Conservation (phyloP, 345 rosid genomes). For the Eutrema yunnanense region DNA sequence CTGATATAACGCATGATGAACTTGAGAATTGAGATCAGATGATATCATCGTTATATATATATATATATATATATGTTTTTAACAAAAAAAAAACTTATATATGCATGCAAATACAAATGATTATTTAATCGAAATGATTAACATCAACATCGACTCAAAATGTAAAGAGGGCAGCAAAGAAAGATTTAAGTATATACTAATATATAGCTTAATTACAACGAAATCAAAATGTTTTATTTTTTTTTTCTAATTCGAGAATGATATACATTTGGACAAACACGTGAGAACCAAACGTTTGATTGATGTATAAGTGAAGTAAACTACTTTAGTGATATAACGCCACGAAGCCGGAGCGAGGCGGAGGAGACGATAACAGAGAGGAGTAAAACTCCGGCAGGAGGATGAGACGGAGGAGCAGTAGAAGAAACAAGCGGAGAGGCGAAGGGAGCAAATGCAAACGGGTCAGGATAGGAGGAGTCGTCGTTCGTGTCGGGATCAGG, state of each 20-base stretch:
- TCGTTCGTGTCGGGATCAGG: constrained; percentile 63
- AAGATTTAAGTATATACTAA: not conserved
- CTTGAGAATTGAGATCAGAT: not conserved
- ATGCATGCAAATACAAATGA: not conserved
- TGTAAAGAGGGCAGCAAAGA: not conserved
- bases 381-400: not conserved
- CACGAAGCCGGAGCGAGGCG: constrained; percentile 18
- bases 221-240: not conserved
- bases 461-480: constrained; percentile 34
- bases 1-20: not conserved
- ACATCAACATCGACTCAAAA: not conserved
- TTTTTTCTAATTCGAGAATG: not conserved
- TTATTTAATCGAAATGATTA: not conserved
- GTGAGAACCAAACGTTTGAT: constrained; percentile 6
- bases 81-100: not conserved
- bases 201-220: not conserved
- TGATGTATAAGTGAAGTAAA: constrained; percentile 19
- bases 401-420: constrained; percentile 19
- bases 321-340: not conserved
- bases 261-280: constrained; percentile 19
- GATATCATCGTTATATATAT: not conserved
- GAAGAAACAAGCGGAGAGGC: constrained; percentile 43
- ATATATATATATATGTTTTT: not conserved
- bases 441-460: constrained; percentile 41
- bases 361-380: not conserved